Evolutionary conservation across 176 grass and related monocot genomes (phyloP).

Genomic region (Calamus simplicifolius): DNA sequence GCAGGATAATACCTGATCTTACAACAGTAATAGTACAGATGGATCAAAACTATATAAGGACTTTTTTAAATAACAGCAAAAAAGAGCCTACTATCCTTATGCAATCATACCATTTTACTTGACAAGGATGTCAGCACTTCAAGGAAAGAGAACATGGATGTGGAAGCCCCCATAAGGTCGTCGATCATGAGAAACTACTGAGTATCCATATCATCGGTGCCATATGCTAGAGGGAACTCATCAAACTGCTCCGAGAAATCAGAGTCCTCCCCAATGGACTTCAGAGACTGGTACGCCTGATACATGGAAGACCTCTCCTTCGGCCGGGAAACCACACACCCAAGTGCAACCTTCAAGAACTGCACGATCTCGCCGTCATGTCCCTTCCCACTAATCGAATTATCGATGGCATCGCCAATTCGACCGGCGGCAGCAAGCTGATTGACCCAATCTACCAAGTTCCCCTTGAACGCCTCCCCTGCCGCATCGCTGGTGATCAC

Average conservation of each 20-base stretch:
- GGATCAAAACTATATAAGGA: constrained; percentile 5
- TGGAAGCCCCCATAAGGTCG: too few species aligned
- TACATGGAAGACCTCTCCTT: constrained; percentile 17
- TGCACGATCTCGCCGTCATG: constrained; percentile 11
- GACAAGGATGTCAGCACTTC: too few species aligned
- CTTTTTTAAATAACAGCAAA: background rate
- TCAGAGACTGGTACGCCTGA: constrained; percentile 4
- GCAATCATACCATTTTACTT: constrained; percentile 1
- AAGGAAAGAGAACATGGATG: too few species aligned
- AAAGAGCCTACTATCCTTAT: background rate
- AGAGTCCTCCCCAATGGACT: constrained; percentile 1
- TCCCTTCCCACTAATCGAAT: background rate
- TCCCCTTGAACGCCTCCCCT: constrained; percentile 42
- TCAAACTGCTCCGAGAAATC: constrained; percentile 18
- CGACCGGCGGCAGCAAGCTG: background rate
- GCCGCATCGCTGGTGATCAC: constrained; percentile 43
- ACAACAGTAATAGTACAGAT: constrained; percentile 7
- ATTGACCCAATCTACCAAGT: constrained; percentile 23
- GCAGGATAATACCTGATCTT: background rate
- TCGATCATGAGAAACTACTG: too few species aligned
- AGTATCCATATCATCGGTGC: background rate
- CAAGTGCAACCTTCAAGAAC: constrained; percentile 17
- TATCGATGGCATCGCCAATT: constrained; percentile 9
- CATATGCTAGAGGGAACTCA: constrained; percentile 16
- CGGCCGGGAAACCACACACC: background rate